These are phyloP conservation scores for Hsuehochloa calcarea DNA, from an alignment of 176 grass and related monocot genomes.

Conservation along the genomic window DNA sequence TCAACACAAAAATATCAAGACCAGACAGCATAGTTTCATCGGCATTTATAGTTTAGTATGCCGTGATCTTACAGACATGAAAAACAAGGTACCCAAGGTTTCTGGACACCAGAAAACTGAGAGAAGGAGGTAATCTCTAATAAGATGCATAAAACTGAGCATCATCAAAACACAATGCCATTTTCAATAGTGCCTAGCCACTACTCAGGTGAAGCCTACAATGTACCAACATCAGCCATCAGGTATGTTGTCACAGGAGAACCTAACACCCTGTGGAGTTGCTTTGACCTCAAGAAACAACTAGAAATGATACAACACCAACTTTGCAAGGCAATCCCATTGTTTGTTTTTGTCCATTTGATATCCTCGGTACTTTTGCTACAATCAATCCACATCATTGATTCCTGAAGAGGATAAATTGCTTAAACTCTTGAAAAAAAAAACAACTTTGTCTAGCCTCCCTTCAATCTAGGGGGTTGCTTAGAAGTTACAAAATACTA, in stretches of 20 bases:
- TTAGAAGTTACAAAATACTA: background rate
- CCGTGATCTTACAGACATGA: too few relatives aligned
- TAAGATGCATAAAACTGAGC: background rate
- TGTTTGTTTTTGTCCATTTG: background rate
- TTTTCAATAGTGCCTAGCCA: background rate
- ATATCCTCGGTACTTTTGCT: background rate
- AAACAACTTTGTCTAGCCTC: background rate
- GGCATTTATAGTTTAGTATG: background rate
- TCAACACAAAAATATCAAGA: background rate
- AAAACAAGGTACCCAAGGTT: too few relatives aligned
- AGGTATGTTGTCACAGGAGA: background rate
- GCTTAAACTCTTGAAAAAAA: background rate
- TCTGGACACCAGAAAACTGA: background rate
- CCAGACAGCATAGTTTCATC: background rate
- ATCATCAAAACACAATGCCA: background rate
- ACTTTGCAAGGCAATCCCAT: conserved; percentile 7
- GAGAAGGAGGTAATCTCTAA: background rate
- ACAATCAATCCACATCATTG: background rate
- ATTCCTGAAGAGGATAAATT: background rate
- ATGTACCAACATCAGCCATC: conserved; percentile 3
- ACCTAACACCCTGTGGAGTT: conserved; percentile 5
- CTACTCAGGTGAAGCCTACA: background rate
- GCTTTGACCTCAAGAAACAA: conserved; percentile 23
- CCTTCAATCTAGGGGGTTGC: background rate
- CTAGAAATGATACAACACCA: background rate